Percentiles rank a stretch among this genome's conserved stretches.
Conservation (phyloP, 176 grass and related monocot species). For the Alopecurus myosuroides region DNA sequence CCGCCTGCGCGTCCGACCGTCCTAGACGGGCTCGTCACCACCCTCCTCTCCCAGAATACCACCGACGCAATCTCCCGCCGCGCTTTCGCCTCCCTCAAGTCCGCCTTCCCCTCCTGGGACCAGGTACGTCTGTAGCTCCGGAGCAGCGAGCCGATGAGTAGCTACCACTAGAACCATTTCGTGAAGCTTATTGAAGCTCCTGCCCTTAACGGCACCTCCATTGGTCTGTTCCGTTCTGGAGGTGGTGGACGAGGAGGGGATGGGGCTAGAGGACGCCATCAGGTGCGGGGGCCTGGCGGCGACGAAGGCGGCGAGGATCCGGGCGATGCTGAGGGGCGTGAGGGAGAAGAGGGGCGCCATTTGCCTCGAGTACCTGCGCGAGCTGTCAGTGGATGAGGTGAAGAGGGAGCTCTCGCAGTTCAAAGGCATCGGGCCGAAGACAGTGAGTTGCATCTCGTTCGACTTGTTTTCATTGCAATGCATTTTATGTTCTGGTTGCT, state of each 20-base stretch:
- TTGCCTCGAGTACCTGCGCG: constrained; percentile 76
- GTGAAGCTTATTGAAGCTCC: not conserved
- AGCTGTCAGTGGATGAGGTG: constrained; percentile 54
- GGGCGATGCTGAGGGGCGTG: constrained; percentile 54
- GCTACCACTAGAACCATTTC: not conserved
- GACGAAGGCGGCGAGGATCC: constrained; percentile 74
- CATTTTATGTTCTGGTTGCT: not conserved
- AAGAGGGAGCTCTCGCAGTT: constrained; percentile 78
- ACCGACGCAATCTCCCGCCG: constrained; percentile 76
- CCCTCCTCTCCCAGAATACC: constrained; percentile 90
- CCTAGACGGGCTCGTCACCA: constrained; percentile 71
- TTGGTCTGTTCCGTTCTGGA: constrained; percentile 4
- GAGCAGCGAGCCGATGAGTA: not conserved
- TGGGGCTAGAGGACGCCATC: constrained; percentile 64
- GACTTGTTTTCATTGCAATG: not conserved
- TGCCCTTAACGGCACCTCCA: not conserved
- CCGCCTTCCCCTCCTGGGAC: constrained; percentile 64
- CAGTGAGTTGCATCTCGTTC: constrained; percentile 39
- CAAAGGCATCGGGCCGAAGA: constrained; percentile 92
- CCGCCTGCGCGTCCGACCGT: constrained; percentile 14
- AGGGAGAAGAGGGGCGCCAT: constrained; percentile 53
- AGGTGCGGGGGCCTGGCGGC: constrained; percentile 65
- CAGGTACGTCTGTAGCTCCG: constrained; percentile 30
- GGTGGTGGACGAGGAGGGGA: constrained; percentile 62
- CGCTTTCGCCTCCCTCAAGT: constrained; percentile 75